Evolutionary conservation across 2,329 filamentous ascomycete species (phyloP).

Genomic region (Pseudocercospora cruenta): DNA sequence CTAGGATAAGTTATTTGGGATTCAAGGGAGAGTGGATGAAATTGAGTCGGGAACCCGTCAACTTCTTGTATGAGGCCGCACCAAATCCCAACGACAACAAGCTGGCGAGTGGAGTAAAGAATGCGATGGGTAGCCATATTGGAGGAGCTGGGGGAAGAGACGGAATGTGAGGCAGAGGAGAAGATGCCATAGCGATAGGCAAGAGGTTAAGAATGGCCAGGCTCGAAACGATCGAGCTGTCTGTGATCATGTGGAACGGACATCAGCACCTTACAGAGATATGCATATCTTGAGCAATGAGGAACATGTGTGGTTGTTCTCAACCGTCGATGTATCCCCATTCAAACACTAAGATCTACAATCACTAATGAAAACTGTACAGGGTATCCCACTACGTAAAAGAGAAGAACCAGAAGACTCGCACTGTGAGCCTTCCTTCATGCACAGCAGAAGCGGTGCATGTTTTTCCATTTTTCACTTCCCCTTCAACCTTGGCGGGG

Average conservation of each 20-base stretch:
- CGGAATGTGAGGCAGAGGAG: background rate
- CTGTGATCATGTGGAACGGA: background rate
- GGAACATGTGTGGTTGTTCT: background rate
- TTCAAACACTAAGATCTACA: background rate
- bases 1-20: slow-evolving; percentile 77
- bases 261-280: background rate
- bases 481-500: background rate
- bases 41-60: slow-evolving; percentile 77
- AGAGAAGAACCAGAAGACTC: slow-evolving; percentile 5
- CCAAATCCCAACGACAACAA: slow-evolving; percentile 88
- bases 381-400: slow-evolving; percentile 10
- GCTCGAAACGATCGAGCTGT: background rate
- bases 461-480: background rate
- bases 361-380: slow-evolving; percentile 5
- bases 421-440: slow-evolving; percentile 2
- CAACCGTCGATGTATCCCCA: background rate
- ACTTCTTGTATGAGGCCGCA: slow-evolving; percentile 90
- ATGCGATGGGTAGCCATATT: slow-evolving; percentile 38
- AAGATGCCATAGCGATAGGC: background rate
- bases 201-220: background rate
- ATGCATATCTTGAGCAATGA: background rate
- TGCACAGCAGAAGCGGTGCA: background rate
- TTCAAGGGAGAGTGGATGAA: slow-evolving; percentile 96
- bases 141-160: slow-evolving; percentile 34
- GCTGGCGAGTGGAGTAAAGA: slow-evolving; percentile 44